These are phyloP conservation scores for Phytophthora megakarya DNA, from an alignment of 352 stramenopile genomes.

Conservation along the genomic window DNA sequence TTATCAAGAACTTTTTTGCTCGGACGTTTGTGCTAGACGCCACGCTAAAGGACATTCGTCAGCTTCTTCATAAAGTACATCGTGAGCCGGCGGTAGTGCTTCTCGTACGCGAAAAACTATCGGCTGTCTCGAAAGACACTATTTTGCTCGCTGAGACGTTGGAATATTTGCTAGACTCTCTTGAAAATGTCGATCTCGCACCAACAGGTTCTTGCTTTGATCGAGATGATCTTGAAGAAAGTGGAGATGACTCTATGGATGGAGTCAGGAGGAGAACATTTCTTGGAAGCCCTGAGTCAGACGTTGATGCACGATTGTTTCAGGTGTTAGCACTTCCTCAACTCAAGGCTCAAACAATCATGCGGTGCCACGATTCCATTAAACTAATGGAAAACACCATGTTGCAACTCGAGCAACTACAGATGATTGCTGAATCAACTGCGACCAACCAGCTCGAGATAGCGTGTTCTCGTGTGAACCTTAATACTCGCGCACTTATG, in stretches of 20 bases:
- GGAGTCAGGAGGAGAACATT: slow-evolving; percentile 16
- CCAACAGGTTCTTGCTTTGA: slow-evolving; percentile 7
- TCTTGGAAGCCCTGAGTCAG: slow-evolving; percentile 29
- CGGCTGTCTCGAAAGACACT: slow-evolving; percentile 92
- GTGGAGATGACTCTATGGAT: slow-evolving; percentile 56
- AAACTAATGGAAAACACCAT: slow-evolving; percentile 95
- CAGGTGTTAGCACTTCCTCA: slow-evolving; percentile 91
- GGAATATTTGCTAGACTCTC: slow-evolving; percentile 94
- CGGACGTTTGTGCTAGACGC: slow-evolving; percentile 96
- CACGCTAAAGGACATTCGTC: slow-evolving; percentile 94
- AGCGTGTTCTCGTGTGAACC: slow-evolving; percentile 87
- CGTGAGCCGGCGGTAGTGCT: slow-evolving; percentile 85
- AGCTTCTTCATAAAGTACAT: slow-evolving; percentile 88
- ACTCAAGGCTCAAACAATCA: slow-evolving; percentile 89
- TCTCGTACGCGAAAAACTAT: slow-evolving; percentile 92
- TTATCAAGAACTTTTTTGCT: slow-evolving; percentile 98
- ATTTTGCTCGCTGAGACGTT: slow-evolving; percentile 97
- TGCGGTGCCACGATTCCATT: slow-evolving; percentile 94
- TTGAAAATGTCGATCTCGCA: slow-evolving; percentile 86
- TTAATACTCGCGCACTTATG: slow-evolving; percentile 90
- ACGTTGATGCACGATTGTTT: slow-evolving; percentile 80
- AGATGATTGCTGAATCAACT: slow-evolving; percentile 92
- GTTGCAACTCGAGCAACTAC: slow-evolving; percentile 93
- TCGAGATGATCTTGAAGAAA: slow-evolving; percentile 22
- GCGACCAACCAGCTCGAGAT: slow-evolving; percentile 90